Evolutionary conservation across 2,329 filamentous ascomycete genomes (phyloP), one percentile per base, ranked within the genome.

Genomic region (Apiospora hydei): DNA sequence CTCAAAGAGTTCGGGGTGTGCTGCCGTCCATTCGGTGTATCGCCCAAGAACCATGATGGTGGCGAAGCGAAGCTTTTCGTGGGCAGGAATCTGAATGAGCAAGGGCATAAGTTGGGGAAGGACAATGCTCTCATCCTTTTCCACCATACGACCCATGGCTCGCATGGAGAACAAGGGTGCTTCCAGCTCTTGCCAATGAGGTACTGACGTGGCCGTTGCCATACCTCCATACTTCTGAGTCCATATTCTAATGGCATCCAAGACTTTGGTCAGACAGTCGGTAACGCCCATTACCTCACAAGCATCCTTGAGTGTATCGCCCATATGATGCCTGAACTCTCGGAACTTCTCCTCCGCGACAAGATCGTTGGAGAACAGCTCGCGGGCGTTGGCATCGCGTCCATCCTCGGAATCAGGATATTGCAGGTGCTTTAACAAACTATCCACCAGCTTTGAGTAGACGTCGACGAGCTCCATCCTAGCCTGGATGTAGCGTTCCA

Each of bases 41-140:
- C 96, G 90, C 49, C 95, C 96, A 30, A 99, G 89, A 3, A 97
- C 95, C 95, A 99, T 98, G 78, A 98, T 98, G 7, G 96, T 96
- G 74, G 97, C 96, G 83, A 99, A 99, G 10, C 95, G 94, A n/a
- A 99, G 89, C 85, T 98, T 99, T 83, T 98, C 94, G 78, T 99
- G 96, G 78, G 94, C 92, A 0, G 96, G 96, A 73, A 99, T 97
- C 80, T 97, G 94, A 14, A 98, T 94, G 74, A 99, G 91, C 71
- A 99, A 87, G 24, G 95, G 95, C 84, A 99, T 98, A 21, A 99
- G 91, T 79, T 96, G 94, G 3, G 95, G 94, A 53, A 99, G 87
- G 77, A 99, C 94, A 51, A 94, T 91, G 76, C 88, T 92, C 82
- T 99, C 96, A 68, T 97, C 93, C 72, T 91, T 91, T 71, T 96